phyloP scores from a whole-genome alignment of 176 grass and related monocot species.

The Oryza coarctata region DNA sequence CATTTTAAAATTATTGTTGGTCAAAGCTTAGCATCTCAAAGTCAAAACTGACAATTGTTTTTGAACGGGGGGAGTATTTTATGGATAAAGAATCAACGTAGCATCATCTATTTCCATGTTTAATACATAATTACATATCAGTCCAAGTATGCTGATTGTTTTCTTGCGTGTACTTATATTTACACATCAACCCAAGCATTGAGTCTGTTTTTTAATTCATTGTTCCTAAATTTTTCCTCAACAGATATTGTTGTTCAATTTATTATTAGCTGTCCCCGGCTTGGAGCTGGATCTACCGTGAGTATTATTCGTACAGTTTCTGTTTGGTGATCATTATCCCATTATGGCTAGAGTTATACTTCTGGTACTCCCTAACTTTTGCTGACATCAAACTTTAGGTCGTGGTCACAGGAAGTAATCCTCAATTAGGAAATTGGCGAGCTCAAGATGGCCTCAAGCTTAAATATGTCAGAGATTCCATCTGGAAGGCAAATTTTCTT shows the following conservation, averaged over 20 bases:
- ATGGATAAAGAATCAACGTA: neutral
- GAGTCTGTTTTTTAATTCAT: neutral
- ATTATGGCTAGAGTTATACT: constrained; percentile 2
- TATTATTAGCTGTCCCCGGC: constrained; percentile 67
- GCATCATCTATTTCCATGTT: neutral
- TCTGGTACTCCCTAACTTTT: constrained; percentile 22
- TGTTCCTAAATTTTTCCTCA: constrained; percentile 25
- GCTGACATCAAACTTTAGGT: constrained; percentile 49
- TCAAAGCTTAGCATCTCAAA: too few species aligned
- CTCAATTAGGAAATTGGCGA: constrained; percentile 74
- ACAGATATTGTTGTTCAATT: constrained; percentile 86
- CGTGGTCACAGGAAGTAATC: constrained; percentile 67
- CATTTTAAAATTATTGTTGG: too few species aligned
- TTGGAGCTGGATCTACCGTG: constrained; percentile 65
- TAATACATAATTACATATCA: neutral
- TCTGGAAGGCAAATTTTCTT: constrained; percentile 80
- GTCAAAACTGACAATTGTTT: too few species aligned
- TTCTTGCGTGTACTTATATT: neutral
- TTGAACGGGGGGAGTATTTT: neutral
- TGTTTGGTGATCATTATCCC: constrained; percentile 2
- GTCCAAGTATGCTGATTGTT: neutral
- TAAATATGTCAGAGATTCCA: constrained; percentile 65
- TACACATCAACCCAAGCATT: neutral
- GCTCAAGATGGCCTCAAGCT: constrained; percentile 77
- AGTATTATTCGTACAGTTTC: constrained; percentile 35